phyloP scores from a whole-genome alignment of 208 protist genomes.

The Leishmania mexicana region DNA sequence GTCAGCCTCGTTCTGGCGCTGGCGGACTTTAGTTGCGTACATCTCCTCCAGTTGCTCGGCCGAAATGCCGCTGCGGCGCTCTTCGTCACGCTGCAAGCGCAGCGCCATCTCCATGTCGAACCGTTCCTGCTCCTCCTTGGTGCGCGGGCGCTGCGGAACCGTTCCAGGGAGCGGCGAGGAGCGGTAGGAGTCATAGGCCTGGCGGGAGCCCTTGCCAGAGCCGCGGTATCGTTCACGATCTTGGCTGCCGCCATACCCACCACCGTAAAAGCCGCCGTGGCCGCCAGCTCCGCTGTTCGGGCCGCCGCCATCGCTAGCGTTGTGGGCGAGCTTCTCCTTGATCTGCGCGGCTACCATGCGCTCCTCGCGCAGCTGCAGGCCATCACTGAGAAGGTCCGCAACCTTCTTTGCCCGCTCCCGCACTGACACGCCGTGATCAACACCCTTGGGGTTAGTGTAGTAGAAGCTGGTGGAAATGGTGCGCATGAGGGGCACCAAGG shows the following conservation, averaged over 20 bases:
- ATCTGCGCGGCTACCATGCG: constrained; percentile 71
- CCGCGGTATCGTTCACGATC: constrained; percentile 4
- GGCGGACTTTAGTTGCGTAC: constrained; percentile 54
- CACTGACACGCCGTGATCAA: constrained; percentile 89
- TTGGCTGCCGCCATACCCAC: background rate
- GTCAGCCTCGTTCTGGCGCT: constrained; percentile 29
- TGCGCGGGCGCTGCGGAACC: constrained; percentile 32
- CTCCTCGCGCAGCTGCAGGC: constrained; percentile 76
- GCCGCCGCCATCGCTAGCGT: constrained; percentile 41
- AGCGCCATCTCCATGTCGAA: constrained; percentile 86
- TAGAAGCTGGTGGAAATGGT: constrained; percentile 82
- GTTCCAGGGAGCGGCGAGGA: constrained; percentile 4
- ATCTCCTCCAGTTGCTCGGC: constrained; percentile 71
- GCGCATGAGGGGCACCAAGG: constrained; percentile 66
- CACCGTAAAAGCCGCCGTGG: background rate
- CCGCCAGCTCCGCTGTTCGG: constrained; percentile 12
- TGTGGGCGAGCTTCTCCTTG: constrained; percentile 64
- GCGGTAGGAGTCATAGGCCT: constrained; percentile 35
- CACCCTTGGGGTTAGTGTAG: constrained; percentile 85
- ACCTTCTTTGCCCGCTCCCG: constrained; percentile 86
- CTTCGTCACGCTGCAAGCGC: constrained; percentile 87
- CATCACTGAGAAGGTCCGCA: constrained; percentile 81
- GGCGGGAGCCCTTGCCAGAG: constrained; percentile 14
- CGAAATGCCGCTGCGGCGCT: constrained; percentile 67
- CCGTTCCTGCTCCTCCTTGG: constrained; percentile 85